phyloP scores from a whole-genome alignment of 2,329 filamentous ascomycete species.

The Diaporthe eres region DNA sequence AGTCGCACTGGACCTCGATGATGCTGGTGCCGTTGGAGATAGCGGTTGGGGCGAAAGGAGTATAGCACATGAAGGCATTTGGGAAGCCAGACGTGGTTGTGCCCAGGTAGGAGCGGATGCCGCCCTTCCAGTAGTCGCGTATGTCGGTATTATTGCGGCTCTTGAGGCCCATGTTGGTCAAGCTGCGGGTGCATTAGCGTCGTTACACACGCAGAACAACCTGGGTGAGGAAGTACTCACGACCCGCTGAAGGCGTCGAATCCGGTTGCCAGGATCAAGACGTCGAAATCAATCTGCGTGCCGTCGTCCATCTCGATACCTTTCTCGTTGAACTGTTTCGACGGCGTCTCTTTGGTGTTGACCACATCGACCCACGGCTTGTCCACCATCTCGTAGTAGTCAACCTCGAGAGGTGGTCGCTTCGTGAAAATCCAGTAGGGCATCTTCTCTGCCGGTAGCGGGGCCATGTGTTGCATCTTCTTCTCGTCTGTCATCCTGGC shows the following conservation, averaged over 20 bases:
- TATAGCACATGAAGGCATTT: constrained; percentile 34
- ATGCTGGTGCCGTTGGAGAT: constrained; percentile 17
- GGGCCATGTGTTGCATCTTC: constrained; percentile 61
- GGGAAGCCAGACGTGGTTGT: constrained; percentile 23
- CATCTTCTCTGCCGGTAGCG: constrained; percentile 58
- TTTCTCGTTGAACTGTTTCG: constrained; percentile 54
- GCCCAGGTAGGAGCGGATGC: constrained; percentile 25
- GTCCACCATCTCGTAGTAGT: constrained; percentile 45
- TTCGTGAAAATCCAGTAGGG: constrained; percentile 63
- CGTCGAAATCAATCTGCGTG: constrained; percentile 53
- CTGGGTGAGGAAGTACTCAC: neutral
- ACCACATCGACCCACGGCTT: constrained; percentile 61
- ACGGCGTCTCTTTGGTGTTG: constrained; percentile 58
- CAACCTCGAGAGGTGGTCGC: constrained; percentile 31
- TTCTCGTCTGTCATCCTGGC: constrained; percentile 59
- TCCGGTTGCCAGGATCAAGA: constrained; percentile 53
- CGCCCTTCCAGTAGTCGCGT: constrained; percentile 5
- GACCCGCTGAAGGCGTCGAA: constrained; percentile 53
- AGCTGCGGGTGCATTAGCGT: neutral
- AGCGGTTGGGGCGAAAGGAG: constrained; percentile 4
- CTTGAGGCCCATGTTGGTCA: constrained; percentile 36
- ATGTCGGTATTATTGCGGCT: constrained; percentile 8
- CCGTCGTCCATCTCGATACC: constrained; percentile 58
- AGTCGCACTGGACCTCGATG: constrained; percentile 28
- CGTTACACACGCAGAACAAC: accelerated